A percentile compares a stretch with the other conserved stretches of the same genome.
Conservation (phyloP, 805 yeast genomes). For the Spathaspora gorwiae region DNA sequence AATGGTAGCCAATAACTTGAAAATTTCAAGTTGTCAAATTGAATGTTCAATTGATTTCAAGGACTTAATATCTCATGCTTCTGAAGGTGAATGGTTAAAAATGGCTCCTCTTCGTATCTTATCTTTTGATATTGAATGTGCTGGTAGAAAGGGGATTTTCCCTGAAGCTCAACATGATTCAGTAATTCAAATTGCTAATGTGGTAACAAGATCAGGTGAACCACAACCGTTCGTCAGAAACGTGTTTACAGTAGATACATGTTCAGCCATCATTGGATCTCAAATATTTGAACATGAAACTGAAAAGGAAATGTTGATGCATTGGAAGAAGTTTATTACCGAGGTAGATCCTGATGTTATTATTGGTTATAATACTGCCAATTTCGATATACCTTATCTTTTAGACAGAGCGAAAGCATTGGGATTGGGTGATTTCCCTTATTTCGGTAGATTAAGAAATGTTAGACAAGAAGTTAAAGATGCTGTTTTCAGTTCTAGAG, state of each 20-base stretch:
- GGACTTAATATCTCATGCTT: constrained; percentile 70
- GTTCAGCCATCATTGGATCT: constrained; percentile 91
- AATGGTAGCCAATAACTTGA: constrained; percentile 34
- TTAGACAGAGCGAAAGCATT: constrained; percentile 82
- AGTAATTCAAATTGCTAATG: constrained; percentile 95
- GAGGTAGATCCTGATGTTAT: constrained; percentile 92
- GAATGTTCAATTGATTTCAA: constrained; percentile 70
- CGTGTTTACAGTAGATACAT: constrained; percentile 88
- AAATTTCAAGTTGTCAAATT: constrained; percentile 76
- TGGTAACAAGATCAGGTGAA: constrained; percentile 80
- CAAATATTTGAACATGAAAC: constrained; percentile 71
- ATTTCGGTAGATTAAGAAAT: constrained; percentile 69
- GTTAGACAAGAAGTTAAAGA: constrained; percentile 77
- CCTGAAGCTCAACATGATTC: constrained; percentile 94
- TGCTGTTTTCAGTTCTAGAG: constrained; percentile 84
- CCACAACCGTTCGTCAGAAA: constrained; percentile 86
- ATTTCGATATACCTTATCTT: constrained; percentile 92
- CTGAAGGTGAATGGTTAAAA: constrained; percentile 91
- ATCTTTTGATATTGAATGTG: constrained; percentile 97
- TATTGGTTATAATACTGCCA: constrained; percentile 92
- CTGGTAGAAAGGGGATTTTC: constrained; percentile 94
- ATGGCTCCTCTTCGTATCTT: constrained; percentile 91
- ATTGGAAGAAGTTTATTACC: constrained; percentile 83
- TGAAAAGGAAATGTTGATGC: constrained; percentile 77
- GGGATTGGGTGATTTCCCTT: constrained; percentile 67